Conservation (phyloP, 805 yeast genomes). For the Trichomonascus vanleenenianus region DNA sequence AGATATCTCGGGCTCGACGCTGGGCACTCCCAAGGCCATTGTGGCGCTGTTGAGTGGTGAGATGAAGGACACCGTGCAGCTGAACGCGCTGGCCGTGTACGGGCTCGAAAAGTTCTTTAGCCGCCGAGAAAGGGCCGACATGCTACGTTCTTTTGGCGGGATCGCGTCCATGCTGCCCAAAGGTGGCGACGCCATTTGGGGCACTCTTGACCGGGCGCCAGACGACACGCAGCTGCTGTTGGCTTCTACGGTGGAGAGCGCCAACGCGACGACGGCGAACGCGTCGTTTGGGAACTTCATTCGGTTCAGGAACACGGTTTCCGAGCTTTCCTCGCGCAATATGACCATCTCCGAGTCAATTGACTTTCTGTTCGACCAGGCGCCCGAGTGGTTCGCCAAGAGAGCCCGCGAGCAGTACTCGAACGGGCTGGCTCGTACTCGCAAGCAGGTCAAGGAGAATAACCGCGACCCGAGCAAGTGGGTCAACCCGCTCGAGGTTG, state of each 20-base stretch:
- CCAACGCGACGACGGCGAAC: not conserved
- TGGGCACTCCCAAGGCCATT: constrained; percentile 93
- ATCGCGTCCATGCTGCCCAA: constrained; percentile 93
- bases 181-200: constrained; percentile 92
- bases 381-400: constrained; percentile 71
- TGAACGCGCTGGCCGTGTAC: constrained; percentile 85
- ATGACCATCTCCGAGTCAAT: constrained; percentile 62
- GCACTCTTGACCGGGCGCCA: constrained; percentile 57
- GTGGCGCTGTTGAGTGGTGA: constrained; percentile 94
- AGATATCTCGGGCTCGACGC: constrained; percentile 80
- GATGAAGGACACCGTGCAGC: constrained; percentile 94
- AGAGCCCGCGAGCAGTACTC: constrained; percentile 69
- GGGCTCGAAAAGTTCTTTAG: constrained; percentile 93
- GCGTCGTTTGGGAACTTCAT: constrained; percentile 68
- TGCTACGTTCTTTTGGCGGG: constrained; percentile 88
- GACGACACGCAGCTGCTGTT: constrained; percentile 44
- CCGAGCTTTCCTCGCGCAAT: constrained; percentile 40
- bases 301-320: constrained; percentile 44
- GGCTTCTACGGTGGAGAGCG: constrained; percentile 17
- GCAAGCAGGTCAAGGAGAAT: constrained; percentile 53
- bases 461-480: constrained; percentile 72
- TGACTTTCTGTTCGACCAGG: constrained; percentile 50
- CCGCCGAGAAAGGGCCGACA: constrained; percentile 76
- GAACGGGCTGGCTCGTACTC: constrained; percentile 60
- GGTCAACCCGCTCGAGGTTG: constrained; percentile 91